Base-by-base conservation (phyloP, 2,329 filamentous ascomycete genomes). In the Alternaria burnsii region DNA sequence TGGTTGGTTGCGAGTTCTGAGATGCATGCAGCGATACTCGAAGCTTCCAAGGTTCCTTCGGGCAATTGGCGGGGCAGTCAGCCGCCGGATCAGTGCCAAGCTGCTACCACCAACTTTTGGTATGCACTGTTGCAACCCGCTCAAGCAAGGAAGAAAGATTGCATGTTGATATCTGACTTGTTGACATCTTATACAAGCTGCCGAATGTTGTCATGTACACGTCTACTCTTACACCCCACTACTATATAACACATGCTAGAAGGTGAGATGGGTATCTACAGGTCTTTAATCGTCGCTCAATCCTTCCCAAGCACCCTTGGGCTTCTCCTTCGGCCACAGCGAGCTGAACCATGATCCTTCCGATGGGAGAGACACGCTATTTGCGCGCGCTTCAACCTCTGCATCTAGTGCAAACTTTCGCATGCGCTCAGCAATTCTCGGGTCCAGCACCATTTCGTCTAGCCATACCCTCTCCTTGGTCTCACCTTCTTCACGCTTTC, bases 401-500 rank as follows among this genome's bases (percentile, higher is more conserved):
- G 86, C 81, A 12, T 79, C 82, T 24, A 97, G 80, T 74, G 90
- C 86, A 71, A 95, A 96, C 54, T 87, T 87, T 58, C 91, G 86
- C 94, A 98, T 97, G 54, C 92, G 88, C 71, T 85, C 84, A 5
- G 86, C 87, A 63, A 97, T 89, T 38, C 94, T 86, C 12, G 87
- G 81, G 75, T 99, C 94, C 10, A 97, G 76, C 2, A 91, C 88
- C 53, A 97, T 82, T 11, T 89, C 86, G 55, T 89, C 87, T 9
- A 90, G 78, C 91, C 92, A 97, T 51, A 94, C 89, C 70, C 86
- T 87, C 57, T 84, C 82, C 40, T 80, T 79, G 57, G 82, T 82
- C 59, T 80, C 80, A 53, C 85, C 82, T 73, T 81, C 70, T 76
- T 85, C 79, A 72, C 81, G 75, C 74, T 85, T 73, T 79, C 87